Conservation (phyloP, 148 eudicot genomes). For the Cornus florida region DNA sequence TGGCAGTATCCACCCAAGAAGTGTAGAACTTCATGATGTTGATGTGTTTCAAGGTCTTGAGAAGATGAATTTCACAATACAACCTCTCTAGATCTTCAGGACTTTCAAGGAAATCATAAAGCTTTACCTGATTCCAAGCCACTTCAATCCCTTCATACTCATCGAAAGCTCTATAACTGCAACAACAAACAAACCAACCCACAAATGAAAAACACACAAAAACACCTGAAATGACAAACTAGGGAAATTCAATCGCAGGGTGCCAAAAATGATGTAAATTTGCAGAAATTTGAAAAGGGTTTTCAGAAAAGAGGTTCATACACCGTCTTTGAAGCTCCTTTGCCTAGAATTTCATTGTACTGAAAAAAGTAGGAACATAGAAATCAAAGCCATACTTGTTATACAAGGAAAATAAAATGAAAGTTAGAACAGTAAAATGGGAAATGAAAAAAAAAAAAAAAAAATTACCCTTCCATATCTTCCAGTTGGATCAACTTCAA, state of each 20-base stretch:
- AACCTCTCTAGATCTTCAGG: constrained; percentile 56
- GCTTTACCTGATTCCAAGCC: constrained; percentile 61
- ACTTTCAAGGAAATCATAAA: constrained; percentile 42
- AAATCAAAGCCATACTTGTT: not conserved
- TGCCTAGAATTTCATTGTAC: constrained; percentile 84
- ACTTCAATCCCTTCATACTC: constrained; percentile 63
- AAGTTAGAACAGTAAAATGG: not conserved
- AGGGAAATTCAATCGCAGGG: not conserved
- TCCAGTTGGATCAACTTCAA: constrained; percentile 89
- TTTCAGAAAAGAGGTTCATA: constrained; percentile 28
- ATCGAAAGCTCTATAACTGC: constrained; percentile 56
- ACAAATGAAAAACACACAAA: not conserved
- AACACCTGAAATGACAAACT: not conserved
- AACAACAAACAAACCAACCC: not conserved
- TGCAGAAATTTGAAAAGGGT: constrained; percentile 6
- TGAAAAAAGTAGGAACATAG: constrained; percentile 20
- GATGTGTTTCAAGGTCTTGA: constrained; percentile 48
- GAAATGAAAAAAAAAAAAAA: not conserved
- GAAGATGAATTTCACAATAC: constrained; percentile 55
- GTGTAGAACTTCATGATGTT: constrained; percentile 59
- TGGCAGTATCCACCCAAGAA: constrained; percentile 59
- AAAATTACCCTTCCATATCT: constrained; percentile 79
- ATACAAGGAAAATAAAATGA: not conserved
- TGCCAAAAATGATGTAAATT: not conserved
- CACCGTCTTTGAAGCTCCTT: constrained; percentile 88